Percentiles rank a stretch among this genome's conserved stretches.
phyloP scores from a whole-genome alignment of 169 alveolate genomes.

The Cystoisospora suis region DNA sequence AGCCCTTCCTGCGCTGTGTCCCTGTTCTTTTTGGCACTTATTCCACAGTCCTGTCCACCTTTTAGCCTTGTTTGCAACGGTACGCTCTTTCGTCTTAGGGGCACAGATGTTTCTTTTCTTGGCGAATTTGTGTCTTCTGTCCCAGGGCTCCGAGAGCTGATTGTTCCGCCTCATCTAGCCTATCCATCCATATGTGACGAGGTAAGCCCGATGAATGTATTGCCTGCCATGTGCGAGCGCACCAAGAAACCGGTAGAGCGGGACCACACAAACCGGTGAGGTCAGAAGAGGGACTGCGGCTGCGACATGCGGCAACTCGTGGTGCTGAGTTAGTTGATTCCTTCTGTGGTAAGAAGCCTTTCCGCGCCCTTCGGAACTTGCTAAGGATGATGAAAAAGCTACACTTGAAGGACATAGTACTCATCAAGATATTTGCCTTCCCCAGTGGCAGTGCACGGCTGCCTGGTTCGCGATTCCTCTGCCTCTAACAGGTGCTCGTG shows the following conservation, averaged over 20 bases:
- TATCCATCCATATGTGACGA: neutral
- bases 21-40: neutral
- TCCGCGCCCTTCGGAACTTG: no score
- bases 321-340: no score
- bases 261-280: no score
- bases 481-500: neutral
- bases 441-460: no score
- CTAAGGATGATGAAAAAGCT: neutral
- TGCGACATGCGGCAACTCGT: no score
- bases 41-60: neutral
- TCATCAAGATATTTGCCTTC: no score
- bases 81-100: neutral
- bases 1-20: neutral
- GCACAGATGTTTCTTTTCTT: neutral
- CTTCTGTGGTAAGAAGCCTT: no score
- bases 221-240: neutral
- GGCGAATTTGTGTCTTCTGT: no score
- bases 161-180: slow-evolving; percentile 30
- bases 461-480: neutral
- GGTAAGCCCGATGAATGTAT: neutral
- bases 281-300: no score
- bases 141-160: slow-evolving; percentile 32
- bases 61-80: no score
- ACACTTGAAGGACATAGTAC: neutral
- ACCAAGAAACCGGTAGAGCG: neutral